Evolutionary conservation across 192 early-diverging fungal species (phyloP).

Genomic region (Gaertneriomyces sp.): DNA sequence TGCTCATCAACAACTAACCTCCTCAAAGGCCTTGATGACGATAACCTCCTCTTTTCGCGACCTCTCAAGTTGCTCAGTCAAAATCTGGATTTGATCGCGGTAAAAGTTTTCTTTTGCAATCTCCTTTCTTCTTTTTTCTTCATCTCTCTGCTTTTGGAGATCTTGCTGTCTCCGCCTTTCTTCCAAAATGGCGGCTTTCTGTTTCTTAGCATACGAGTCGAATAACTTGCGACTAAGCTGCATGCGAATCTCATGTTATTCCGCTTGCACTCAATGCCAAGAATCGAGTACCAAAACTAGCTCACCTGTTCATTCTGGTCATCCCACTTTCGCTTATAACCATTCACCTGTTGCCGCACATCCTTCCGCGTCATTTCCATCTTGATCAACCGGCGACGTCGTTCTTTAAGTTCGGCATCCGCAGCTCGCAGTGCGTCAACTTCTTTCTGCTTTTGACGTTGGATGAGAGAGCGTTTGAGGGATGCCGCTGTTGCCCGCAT

Average conservation of each 20-base stretch:
- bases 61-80: conserved; percentile 19
- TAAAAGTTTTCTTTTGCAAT: conserved; percentile 22
- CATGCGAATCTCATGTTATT: neutral
- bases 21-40: conserved; percentile 17
- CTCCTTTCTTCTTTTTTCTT: neutral
- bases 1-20: conserved; percentile 9
- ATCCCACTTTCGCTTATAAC: neutral
- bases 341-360: conserved; percentile 3
- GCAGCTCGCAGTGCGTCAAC: neutral
- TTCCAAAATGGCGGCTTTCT: conserved; percentile 23
- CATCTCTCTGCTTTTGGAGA: neutral
- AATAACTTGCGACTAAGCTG: conserved; percentile 10
- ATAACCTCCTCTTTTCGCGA: conserved; percentile 16
- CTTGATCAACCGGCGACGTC: conserved; percentile 12
- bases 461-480: neutral
- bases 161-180: conserved; percentile 15
- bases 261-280: too few relatives aligned
- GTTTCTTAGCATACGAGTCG: conserved; percentile 5
- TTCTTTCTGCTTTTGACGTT: conserved; percentile 5
- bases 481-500: neutral
- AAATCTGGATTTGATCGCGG: conserved; percentile 10
- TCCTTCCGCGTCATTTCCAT: neutral
- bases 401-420: conserved; percentile 4
- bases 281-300: too few relatives aligned
- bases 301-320: conserved; percentile 15